Conservation (phyloP, 2,329 filamentous ascomycete genomes). For the Cytospora paraplurivora region DNA sequence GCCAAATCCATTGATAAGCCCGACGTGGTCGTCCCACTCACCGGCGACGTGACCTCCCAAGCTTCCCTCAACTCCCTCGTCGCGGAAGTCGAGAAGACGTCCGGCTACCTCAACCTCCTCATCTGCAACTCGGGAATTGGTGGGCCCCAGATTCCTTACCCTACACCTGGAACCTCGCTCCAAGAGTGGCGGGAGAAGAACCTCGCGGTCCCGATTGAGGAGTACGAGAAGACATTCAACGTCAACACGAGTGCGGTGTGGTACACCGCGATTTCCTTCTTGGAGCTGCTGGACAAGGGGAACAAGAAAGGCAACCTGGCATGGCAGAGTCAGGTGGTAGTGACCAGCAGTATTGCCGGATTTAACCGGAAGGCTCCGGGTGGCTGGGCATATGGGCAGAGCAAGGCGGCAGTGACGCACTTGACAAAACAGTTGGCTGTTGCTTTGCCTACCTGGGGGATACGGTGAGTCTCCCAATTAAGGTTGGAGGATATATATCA, state of each 20-base stretch:
- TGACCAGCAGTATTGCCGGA: conserved; percentile 73
- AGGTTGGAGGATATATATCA: not conserved
- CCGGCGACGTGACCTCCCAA: conserved; percentile 56
- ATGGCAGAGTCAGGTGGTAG: conserved; percentile 62
- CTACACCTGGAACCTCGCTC: conserved; percentile 38
- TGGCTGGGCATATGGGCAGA: conserved; percentile 76
- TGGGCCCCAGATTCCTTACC: conserved; percentile 54
- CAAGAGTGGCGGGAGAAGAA: conserved; percentile 50
- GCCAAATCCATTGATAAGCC: conserved; percentile 44
- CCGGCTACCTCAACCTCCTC: conserved; percentile 69
- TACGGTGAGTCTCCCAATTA: conserved; percentile 39
- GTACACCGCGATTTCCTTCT: conserved; percentile 72
- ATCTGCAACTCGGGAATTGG: conserved; percentile 71
- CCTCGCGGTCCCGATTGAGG: conserved; percentile 59
- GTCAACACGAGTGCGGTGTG: conserved; percentile 73
- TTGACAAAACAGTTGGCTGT: conserved; percentile 71
- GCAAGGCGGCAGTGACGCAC: conserved; percentile 74
- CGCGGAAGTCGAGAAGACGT: conserved; percentile 56
- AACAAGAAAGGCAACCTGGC: conserved; percentile 62
- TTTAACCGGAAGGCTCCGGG: conserved; percentile 73
- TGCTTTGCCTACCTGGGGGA: conserved; percentile 63
- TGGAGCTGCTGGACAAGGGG: conserved; percentile 67
- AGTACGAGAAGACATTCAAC: conserved; percentile 68
- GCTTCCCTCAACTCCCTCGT: conserved; percentile 61
- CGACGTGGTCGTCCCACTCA: conserved; percentile 46